Conservation (phyloP, 768 basidiomycete species). For the Serendipita sp. region DNA sequence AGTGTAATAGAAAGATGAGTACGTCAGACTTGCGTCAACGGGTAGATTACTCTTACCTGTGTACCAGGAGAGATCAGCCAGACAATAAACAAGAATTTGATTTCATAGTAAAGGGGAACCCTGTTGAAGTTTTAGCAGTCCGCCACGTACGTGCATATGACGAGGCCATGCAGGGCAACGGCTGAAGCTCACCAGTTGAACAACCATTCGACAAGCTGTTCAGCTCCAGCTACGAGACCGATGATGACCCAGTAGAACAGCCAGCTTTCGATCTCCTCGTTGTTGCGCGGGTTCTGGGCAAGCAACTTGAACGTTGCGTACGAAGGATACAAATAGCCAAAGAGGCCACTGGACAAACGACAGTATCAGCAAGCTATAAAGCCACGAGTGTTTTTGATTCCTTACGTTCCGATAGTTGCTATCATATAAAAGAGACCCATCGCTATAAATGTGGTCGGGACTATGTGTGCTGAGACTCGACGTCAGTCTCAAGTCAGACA, state of each 20-base stretch:
- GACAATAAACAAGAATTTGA: constrained; percentile 49
- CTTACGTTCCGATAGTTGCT: background rate
- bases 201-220: constrained; percentile 44
- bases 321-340: constrained; percentile 6
- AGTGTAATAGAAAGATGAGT: constrained; percentile 5
- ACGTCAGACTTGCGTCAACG: constrained; percentile 2
- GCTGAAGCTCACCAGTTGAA: constrained; percentile 39
- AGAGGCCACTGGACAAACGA: background rate
- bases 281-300: constrained; percentile 34
- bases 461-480: background rate
- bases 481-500: no score
- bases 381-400: background rate
- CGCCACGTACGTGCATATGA: constrained; percentile 10
- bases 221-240: constrained; percentile 41
- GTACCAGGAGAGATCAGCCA: constrained; percentile 56
- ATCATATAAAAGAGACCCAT: background rate
- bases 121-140: constrained; percentile 19
- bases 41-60: constrained; percentile 26
- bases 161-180: constrained; percentile 3
- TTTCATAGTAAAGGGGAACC: constrained; percentile 65
- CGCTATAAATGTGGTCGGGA: background rate
- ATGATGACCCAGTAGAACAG: constrained; percentile 50
- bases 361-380: background rate
- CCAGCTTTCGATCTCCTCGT: constrained; percentile 40
- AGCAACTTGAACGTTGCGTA: constrained; percentile 26